Conservation (phyloP, 495 filamentous ascomycete species). For the Barbatosphaeria neglecta region DNA sequence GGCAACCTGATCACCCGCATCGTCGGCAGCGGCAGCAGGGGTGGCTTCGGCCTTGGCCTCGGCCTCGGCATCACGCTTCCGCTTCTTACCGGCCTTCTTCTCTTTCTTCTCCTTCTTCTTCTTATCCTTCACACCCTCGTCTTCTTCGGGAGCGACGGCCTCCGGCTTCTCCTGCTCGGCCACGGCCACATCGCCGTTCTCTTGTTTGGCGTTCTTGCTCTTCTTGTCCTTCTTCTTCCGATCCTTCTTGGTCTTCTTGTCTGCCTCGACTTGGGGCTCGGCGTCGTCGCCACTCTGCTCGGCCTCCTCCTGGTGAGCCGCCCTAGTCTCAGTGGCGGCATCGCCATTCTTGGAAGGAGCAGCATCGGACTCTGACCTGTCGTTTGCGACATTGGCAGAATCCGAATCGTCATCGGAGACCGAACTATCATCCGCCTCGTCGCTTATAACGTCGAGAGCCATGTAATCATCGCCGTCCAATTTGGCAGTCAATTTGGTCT, state of each 20-base stretch:
- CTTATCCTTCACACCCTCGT: conserved; percentile 14
- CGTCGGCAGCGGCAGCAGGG: conserved; percentile 2
- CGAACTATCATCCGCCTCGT: conserved; percentile 2
- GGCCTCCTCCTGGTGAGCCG: not conserved
- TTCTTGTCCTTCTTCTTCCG: conserved; percentile 5
- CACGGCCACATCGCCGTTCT: conserved; percentile 10
- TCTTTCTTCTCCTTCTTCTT: conserved; percentile 9
- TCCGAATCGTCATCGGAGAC: conserved; percentile 1
- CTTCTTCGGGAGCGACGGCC: conserved; percentile 1
- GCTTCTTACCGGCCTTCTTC: conserved; percentile 10
- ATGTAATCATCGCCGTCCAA: not conserved
- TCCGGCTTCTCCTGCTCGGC: not conserved
- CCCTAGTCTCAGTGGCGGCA: not conserved
- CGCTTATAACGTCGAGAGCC: not conserved
- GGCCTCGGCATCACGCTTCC: conserved; percentile 5
- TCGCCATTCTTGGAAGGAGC: too few species aligned
- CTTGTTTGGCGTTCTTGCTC: not conserved
- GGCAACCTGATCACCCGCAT: conserved; percentile 3
- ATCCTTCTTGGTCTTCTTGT: not conserved
- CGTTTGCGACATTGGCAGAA: too few species aligned
- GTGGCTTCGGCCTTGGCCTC: conserved; percentile 10
- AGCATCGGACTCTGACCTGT: too few species aligned
- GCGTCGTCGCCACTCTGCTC: not conserved
- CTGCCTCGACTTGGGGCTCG: not conserved
- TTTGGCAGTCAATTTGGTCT: not conserved